Evolutionary conservation across 805 yeast genomes (phyloP).

Genomic region (Schwanniomyces occidentalis): DNA sequence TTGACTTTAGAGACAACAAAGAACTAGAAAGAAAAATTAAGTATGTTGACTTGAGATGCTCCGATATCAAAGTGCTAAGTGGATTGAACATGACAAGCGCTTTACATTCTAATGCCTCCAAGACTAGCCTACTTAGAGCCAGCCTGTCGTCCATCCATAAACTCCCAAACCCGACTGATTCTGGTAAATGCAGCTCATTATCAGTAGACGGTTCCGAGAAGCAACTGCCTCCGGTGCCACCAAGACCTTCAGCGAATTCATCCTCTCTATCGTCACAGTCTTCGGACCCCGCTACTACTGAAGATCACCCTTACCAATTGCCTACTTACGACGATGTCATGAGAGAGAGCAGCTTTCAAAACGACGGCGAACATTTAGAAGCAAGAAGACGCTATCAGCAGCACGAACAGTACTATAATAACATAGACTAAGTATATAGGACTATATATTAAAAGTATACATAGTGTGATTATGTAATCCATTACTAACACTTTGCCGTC

Average conservation of each 20-base stretch:
- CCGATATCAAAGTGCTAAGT: conserved; percentile 34
- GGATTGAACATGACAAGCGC: conserved; percentile 29
- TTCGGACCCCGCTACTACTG: background rate
- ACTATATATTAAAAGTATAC: background rate
- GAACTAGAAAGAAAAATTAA: conserved; percentile 22
- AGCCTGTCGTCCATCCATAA: background rate
- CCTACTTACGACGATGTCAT: conserved; percentile 43
- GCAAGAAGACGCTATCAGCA: conserved; percentile 37
- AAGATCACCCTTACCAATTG: conserved; percentile 9
- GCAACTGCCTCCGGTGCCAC: background rate
- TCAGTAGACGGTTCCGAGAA: background rate
- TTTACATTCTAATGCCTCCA: conserved; percentile 25
- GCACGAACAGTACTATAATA: conserved; percentile 26
- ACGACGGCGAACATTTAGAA: conserved; percentile 30
- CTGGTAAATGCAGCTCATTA: background rate
- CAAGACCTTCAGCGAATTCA: background rate
- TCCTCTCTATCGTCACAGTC: background rate
- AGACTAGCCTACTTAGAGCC: conserved; percentile 16
- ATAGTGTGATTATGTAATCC: conserved; percentile 2
- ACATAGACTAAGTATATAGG: conserved; percentile 13
- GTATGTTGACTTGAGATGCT: conserved; percentile 30
- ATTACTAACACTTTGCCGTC: conserved; percentile 1
- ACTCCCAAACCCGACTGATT: background rate
- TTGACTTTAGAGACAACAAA: conserved; percentile 17
- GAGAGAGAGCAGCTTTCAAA: conserved; percentile 29